Conservation (phyloP, 192 early-diverging fungal genomes). For the Coemansia guatemalensis region DNA sequence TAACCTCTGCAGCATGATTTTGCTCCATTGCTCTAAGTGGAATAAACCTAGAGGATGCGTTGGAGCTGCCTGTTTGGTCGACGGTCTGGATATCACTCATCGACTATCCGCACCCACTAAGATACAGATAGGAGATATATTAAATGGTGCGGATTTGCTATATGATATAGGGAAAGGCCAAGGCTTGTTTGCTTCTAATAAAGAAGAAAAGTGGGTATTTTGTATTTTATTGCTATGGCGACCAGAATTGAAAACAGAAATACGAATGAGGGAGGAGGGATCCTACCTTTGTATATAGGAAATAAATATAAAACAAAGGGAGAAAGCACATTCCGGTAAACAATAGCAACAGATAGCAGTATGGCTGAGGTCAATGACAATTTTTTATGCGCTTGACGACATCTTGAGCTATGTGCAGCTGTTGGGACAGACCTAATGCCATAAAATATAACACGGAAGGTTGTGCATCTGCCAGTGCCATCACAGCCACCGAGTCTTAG, state of each 20-base stretch:
- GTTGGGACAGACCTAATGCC: neutral
- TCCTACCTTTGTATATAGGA: neutral
- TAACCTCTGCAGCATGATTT: constrained; percentile 18
- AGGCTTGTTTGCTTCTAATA: neutral
- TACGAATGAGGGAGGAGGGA: neutral
- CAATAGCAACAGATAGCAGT: neutral
- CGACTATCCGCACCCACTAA: neutral
- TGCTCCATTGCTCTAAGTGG: neutral
- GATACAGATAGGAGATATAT: neutral
- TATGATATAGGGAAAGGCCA: neutral
- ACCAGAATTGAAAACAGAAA: neutral
- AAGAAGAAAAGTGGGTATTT: neutral
- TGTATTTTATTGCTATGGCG: neutral
- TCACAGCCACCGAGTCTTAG: no score
- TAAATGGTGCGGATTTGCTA: neutral
- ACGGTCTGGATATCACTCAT: neutral
- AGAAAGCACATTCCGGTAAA: neutral
- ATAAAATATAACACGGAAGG: neutral
- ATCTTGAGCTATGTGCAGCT: neutral
- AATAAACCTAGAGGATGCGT: neutral
- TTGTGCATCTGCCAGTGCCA: no score
- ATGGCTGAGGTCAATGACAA: neutral
- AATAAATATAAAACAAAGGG: neutral
- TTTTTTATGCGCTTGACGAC: neutral
- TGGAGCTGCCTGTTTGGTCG: neutral